Base-by-base conservation (phyloP, 1,284 basidiomycete genomes). In the Agaricales sp. region DNA sequence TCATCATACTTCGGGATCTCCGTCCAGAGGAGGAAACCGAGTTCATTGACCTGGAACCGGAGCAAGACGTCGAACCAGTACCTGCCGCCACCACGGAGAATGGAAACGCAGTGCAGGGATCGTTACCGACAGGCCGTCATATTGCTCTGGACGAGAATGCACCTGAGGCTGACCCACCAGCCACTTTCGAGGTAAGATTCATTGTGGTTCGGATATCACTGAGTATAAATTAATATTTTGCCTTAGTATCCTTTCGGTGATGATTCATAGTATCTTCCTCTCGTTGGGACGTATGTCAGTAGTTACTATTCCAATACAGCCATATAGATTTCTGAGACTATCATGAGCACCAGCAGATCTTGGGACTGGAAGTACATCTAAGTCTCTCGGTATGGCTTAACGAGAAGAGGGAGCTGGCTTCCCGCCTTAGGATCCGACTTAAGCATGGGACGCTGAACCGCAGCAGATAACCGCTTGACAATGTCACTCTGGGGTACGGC, bases 81-180 rank as follows among this genome's bases (percentile, higher is more conserved):
- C 61, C 50, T 62, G 62, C 60, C 41, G 63, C 57, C 20, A 66
- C 62, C 1, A 61, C 62, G 2, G 62, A 59, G n/a, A 57, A 60
- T 14, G 56, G 53, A 11, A 55, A 52, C 18, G 43, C 53, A 14
- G 53, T 49, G 23, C 51, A 60, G 16, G 55, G 59, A 13, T 47
- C 54, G 8, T 51, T 51, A 13, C 59, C 64, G 3, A 60, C 65
- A 19, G 68, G 64, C 14, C 67, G 66, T 39, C 74, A 83, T 57
- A 81, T 86, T 50, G 70, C 81, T 4, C 64, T 88, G 47, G 82
- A 87, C 54, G 82, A 86, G 56, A 77, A 67, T 58, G 75, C 73
- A 18, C 78, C 80, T 19, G 91, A 93, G 61, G 84, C 82, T n/a
- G 81, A 80, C 43, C 77, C 80, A 19, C 92, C 92, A 55, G 75